Evolutionary conservation across 2,329 filamentous ascomycete species (phyloP), one percentile per base, ranked within the genome.

Genomic region (Monilinia polystroma): DNA sequence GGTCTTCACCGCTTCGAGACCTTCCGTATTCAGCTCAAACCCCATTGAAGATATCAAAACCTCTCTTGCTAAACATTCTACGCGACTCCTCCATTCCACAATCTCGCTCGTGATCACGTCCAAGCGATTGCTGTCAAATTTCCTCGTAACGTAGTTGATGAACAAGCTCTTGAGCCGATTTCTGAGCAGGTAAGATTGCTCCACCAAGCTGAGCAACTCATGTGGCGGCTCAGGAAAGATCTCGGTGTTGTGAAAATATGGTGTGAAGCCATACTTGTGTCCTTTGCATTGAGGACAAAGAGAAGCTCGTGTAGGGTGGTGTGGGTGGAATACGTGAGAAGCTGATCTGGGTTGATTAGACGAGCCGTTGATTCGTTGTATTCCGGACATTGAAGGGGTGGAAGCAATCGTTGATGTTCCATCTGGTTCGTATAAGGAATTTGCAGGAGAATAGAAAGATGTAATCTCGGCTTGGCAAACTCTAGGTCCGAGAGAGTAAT

Each of bases 241-340:
- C 1, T 54, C 64, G 4, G 53, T 66, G 56, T 74, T 74, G 63
- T 75, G 73, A 64, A 75, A 75, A 57, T 75, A 75, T 4, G 69
- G 53, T 18, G 68, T 73, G 69, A 72, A 75, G 58, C 68, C 66
- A 63, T 72, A 73, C 20, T 70, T 70, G 20, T 69, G 63, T 14
- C 73, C 73, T 67, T 70, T 72, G 66, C 72, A 75, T 38, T 67
- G 57, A 11, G 65, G 62, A 43, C 72, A 74, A 18, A 60, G 57
- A 12, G 65, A 63, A 56, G 62, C 62, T 45, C 29, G 26, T 14
- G 35, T 29, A 43, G 26, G 26, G 12, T 35, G 35, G 20, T 20
- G 29, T 23, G 26, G 20, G 56, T 26, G 26, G 11, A 23, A 54
- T 10, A 6, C 26, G 29, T 23, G 14, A 32, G 52, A 55, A 47